phyloP scores from a whole-genome alignment of 352 stramenopile genomes.

The Pythium guiyangense region DNA sequence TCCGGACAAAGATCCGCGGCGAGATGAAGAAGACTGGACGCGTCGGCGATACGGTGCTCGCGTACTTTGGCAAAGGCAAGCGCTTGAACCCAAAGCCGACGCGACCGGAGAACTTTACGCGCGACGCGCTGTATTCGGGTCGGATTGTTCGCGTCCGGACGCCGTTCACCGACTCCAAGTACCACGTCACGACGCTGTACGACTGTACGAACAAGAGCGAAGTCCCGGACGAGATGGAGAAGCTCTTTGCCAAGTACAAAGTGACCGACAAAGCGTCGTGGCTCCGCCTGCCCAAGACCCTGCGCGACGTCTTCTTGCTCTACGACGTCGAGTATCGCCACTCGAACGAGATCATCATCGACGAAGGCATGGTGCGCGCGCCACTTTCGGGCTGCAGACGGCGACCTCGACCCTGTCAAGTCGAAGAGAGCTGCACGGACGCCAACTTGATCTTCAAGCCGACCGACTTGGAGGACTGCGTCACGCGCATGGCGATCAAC shows the following conservation, averaged over 20 bases:
- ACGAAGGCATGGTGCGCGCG: conserved; percentile 56
- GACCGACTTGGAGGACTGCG: conserved; percentile 61
- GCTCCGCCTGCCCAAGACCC: conserved; percentile 32
- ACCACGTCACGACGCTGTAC: conserved; percentile 37
- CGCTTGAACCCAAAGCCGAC: conserved; percentile 40
- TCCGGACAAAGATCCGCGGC: conserved; percentile 35
- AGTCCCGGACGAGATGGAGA: conserved; percentile 24
- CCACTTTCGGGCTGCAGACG: conserved; percentile 46
- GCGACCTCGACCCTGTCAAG: conserved; percentile 49
- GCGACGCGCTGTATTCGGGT: conserved; percentile 41
- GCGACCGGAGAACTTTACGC: conserved; percentile 36
- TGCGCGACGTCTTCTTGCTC: conserved; percentile 61
- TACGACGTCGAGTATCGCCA: conserved; percentile 71
- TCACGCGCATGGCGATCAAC: conserved; percentile 48
- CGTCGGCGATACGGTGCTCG: conserved; percentile 43
- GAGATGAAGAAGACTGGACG: conserved; percentile 56
- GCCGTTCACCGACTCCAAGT: conserved; percentile 46
- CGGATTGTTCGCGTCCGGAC: conserved; percentile 49
- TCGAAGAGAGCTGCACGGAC: conserved; percentile 53
- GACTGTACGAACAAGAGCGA: conserved; percentile 24
- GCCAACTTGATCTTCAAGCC: conserved; percentile 59
- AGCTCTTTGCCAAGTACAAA: conserved; percentile 43
- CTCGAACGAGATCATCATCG: conserved; percentile 48
- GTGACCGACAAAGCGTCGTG: conserved; percentile 50
- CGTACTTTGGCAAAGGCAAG: conserved; percentile 54